Percentiles rank a stretch among this genome's conserved stretches.
Evolutionary conservation across 164 flowering plant genomes (phyloP).

Genomic region (Paratinospora sagittata): DNA sequence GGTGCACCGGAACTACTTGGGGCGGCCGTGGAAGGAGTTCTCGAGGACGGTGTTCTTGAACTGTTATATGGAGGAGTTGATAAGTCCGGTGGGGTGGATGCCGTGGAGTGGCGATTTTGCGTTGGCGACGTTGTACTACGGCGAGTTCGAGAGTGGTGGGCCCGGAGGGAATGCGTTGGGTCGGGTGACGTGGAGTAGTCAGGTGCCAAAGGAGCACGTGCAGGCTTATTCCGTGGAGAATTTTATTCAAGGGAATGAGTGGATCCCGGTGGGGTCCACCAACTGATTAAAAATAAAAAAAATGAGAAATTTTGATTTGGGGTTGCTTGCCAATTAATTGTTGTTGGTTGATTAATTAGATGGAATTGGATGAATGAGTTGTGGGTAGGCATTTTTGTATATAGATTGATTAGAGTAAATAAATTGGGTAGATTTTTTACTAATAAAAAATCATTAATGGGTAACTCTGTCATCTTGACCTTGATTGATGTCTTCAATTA

Average conservation of each 20-base stretch:
- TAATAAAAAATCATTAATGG: no score
- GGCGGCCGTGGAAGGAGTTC: slow-evolving; percentile 92
- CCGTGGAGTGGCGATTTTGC: slow-evolving; percentile 72
- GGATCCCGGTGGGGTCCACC: no score
- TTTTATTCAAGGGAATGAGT: slow-evolving; percentile 77
- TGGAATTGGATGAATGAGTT: no score
- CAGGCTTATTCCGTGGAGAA: slow-evolving; percentile 47
- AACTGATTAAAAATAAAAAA: no score
- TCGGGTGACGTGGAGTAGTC: slow-evolving; percentile 78
- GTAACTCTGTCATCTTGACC: no score
- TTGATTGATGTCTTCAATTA: no score
- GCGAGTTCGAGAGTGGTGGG: slow-evolving; percentile 64
- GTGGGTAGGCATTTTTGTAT: no score
- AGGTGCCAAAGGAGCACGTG: slow-evolving; percentile 55
- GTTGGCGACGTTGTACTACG: slow-evolving; percentile 63
- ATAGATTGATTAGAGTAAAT: no score
- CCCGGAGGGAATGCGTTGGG: slow-evolving; percentile 35
- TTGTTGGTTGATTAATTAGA: no score
- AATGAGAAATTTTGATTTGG: no score
- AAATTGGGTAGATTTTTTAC: no score
- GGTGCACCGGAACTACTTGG: slow-evolving; percentile 63
- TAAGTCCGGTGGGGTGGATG: slow-evolving; percentile 67
- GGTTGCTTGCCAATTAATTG: no score
- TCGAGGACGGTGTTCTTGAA: slow-evolving; percentile 67
- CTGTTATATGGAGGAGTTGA: slow-evolving; percentile 39